These are phyloP conservation scores for Pyrenophora seminiperda DNA, from an alignment of 2,329 filamentous ascomycete species.

Conservation along the genomic window DNA sequence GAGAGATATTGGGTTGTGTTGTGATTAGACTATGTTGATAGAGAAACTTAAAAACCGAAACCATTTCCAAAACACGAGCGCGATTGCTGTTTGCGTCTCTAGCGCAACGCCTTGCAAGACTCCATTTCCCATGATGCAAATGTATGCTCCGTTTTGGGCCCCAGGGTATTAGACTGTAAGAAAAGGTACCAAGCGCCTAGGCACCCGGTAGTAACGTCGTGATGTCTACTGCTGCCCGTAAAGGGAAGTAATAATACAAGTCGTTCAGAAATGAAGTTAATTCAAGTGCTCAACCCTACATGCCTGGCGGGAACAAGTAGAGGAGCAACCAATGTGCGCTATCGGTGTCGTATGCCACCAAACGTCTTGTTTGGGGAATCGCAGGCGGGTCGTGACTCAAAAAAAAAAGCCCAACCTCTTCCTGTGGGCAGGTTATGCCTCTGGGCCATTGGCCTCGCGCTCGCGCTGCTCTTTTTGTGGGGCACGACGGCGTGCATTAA, in stretches of 20 bases:
- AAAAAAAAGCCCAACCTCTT: background rate
- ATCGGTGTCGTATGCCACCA: background rate
- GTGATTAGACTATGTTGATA: slow-evolving; percentile 12
- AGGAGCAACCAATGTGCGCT: background rate
- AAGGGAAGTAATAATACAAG: background rate
- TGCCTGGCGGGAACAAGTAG: background rate
- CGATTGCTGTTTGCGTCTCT: background rate
- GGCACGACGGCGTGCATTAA: slow-evolving; percentile 70
- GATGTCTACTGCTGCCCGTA: background rate
- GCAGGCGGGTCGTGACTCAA: background rate
- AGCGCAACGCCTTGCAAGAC: slow-evolving; percentile 2
- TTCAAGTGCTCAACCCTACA: slow-evolving; percentile 2
- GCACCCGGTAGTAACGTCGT: slow-evolving; percentile 5
- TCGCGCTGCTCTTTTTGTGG: slow-evolving; percentile 40
- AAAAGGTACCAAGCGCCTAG: slow-evolving; percentile 3
- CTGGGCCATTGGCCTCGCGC: slow-evolving; percentile 27
- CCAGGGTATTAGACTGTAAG: slow-evolving; percentile 22
- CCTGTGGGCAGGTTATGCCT: slow-evolving; percentile 5
- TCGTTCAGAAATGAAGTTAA: slow-evolving; percentile 1
- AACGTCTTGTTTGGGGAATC: too few relatives aligned
- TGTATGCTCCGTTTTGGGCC: slow-evolving; percentile 24
- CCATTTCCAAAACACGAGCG: background rate
- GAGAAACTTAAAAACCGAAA: slow-evolving; percentile 1
- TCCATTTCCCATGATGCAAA: slow-evolving; percentile 13
- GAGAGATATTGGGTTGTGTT: background rate